Percentiles rank a stretch among this genome's conserved stretches.
Conservation (phyloP, 306 rosid genomes). For the Rosa multiflora region DNA sequence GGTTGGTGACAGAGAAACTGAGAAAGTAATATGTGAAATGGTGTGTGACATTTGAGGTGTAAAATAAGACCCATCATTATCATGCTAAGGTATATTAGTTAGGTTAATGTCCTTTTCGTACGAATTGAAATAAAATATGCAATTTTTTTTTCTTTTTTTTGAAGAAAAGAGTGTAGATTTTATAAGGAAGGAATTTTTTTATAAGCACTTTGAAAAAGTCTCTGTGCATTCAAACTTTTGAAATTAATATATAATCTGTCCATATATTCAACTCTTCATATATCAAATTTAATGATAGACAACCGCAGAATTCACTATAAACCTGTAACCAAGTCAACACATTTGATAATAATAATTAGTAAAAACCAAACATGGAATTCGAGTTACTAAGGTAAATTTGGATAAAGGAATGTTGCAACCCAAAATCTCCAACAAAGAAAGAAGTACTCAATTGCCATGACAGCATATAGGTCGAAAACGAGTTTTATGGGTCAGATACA, state of each 20-base stretch:
- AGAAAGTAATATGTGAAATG: background rate
- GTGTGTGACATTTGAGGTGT: background rate
- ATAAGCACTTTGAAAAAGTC: too few relatives aligned
- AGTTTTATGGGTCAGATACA: background rate
- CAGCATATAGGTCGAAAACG: background rate
- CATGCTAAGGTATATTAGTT: background rate
- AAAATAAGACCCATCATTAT: background rate
- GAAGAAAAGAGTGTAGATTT: too few relatives aligned
- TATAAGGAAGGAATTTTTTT: too few relatives aligned
- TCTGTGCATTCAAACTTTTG: too few relatives aligned
- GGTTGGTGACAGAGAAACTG: background rate
- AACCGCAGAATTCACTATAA: too few relatives aligned
- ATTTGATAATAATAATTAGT: too few relatives aligned
- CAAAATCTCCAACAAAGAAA: background rate
- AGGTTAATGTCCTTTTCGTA: background rate
- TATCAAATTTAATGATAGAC: too few relatives aligned
- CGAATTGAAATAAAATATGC: too few relatives aligned
- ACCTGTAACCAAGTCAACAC: too few relatives aligned
- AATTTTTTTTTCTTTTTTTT: too few relatives aligned
- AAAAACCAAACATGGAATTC: background rate
- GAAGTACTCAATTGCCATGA: background rate
- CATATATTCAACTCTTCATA: too few relatives aligned
- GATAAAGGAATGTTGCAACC: background rate
- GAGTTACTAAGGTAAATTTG: background rate
- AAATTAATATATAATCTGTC: too few relatives aligned